Conservation (phyloP, 2,329 filamentous ascomycete genomes). For the Penicillium sp. region DNA sequence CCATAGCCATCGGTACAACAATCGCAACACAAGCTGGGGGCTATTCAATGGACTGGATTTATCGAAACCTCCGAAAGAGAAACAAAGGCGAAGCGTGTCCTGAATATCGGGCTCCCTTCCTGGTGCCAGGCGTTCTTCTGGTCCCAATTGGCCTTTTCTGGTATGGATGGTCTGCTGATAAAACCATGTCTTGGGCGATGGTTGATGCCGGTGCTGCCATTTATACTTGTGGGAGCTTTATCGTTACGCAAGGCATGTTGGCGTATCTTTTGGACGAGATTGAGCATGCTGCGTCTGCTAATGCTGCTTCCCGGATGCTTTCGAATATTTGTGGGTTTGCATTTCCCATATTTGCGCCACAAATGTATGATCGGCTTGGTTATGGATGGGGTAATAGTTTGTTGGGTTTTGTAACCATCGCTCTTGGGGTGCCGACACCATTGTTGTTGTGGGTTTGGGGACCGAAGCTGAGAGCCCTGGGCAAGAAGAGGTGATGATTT, state of each 20-base stretch:
- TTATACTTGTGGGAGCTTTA: background rate
- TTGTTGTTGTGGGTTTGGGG: background rate
- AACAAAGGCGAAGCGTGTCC: background rate
- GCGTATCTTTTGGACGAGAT: background rate
- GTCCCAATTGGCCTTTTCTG: background rate
- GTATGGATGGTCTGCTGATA: background rate
- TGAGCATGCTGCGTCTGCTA: background rate
- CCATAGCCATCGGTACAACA: background rate
- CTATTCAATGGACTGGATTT: background rate
- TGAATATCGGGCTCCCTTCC: background rate
- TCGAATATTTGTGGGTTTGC: background rate
- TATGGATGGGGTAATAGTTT: background rate
- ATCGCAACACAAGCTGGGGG: background rate
- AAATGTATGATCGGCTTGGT: background rate
- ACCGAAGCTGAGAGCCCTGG: background rate
- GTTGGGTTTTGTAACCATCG: background rate
- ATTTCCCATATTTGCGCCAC: background rate
- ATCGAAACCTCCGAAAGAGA: background rate
- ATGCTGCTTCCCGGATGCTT: background rate
- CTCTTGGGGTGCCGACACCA: background rate
- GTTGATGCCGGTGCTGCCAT: background rate
- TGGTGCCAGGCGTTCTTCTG: background rate
- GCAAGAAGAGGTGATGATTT: background rate
- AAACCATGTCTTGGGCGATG: background rate
- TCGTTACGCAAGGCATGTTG: background rate